phyloP scores from a whole-genome alignment of 108 stramenopile genomes.

The Fistulifera pelliculosa region DNA sequence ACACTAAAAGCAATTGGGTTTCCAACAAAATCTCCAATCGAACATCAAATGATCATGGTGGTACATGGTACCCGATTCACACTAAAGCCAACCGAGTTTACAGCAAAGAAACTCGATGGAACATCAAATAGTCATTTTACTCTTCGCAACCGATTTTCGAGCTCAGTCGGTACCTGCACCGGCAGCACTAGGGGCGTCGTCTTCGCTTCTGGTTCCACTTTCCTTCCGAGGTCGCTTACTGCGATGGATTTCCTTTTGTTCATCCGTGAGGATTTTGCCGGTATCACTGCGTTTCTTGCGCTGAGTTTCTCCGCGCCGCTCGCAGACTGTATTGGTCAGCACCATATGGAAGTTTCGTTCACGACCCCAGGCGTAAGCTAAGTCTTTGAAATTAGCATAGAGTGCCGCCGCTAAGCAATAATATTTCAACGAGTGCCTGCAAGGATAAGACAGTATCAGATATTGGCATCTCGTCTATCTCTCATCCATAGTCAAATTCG shows the following conservation, averaged over 20 bases:
- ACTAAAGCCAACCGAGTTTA: too few relatives aligned
- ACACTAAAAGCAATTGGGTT: too few relatives aligned
- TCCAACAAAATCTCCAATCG: too few relatives aligned
- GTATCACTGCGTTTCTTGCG: constrained; percentile 57
- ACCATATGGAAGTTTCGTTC: constrained; percentile 46
- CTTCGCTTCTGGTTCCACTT: too few relatives aligned
- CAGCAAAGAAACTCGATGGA: too few relatives aligned
- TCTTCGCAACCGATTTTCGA: too few relatives aligned
- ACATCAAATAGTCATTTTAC: too few relatives aligned
- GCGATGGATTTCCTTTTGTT: background rate
- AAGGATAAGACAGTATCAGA: background rate
- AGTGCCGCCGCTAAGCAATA: constrained; percentile 41
- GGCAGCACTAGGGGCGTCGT: too few relatives aligned
- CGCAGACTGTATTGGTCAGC: constrained; percentile 33
- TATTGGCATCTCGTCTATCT: background rate
- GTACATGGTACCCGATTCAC: too few relatives aligned
- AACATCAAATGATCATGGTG: too few relatives aligned
- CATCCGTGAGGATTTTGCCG: constrained; percentile 20
- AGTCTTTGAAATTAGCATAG: constrained; percentile 34
- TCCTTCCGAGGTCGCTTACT: background rate
- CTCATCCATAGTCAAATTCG: constrained; percentile 10
- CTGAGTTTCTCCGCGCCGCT: constrained; percentile 56
- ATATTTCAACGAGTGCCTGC: constrained; percentile 37
- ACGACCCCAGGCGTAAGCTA: constrained; percentile 69
- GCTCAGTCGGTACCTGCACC: too few relatives aligned